Evolutionary conservation across 352 stramenopile species (phyloP).

Genomic region (Globisporangium camurandrum): DNA sequence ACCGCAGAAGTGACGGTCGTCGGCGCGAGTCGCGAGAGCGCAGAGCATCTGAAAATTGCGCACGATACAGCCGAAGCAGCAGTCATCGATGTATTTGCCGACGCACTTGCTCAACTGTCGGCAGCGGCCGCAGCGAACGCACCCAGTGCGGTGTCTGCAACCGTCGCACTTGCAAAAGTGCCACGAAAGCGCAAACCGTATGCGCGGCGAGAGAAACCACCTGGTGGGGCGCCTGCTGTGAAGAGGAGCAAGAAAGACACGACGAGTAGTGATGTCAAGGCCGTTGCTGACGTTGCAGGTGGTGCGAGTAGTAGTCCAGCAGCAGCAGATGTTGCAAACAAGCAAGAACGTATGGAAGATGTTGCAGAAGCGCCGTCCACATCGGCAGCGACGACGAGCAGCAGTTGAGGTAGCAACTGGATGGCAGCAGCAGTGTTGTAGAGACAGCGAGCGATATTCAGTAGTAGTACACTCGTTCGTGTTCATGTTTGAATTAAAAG

Average conservation of each 20-base stretch:
- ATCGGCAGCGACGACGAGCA: too few species aligned
- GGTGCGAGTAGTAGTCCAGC: neutral
- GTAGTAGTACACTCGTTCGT: too few species aligned
- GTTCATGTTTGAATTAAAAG: too few species aligned
- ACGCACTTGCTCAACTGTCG: constrained; percentile 18
- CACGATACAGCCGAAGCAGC: constrained; percentile 22
- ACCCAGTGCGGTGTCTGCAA: neutral
- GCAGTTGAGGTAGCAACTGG: too few species aligned
- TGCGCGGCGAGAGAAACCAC: constrained; percentile 48
- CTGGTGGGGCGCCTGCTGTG: constrained; percentile 15
- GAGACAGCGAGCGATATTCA: too few species aligned
- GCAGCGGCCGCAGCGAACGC: constrained; percentile 1
- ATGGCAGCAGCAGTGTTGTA: too few species aligned
- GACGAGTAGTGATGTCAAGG: neutral
- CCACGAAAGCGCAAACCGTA: constrained; percentile 66
- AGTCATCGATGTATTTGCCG: constrained; percentile 20
- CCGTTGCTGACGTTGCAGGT: too few species aligned
- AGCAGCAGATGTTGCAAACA: too few species aligned
- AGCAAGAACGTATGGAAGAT: too few species aligned
- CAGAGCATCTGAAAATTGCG: constrained; percentile 24
- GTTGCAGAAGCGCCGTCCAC: too few species aligned
- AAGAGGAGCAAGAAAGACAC: constrained; percentile 46
- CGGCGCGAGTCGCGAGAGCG: neutral
- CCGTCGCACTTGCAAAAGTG: constrained; percentile 17
- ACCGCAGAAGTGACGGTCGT: constrained; percentile 15